Evolutionary conservation across 2,329 filamentous ascomycete genomes (phyloP).

Genomic region (Talaromyces atroroseus): DNA sequence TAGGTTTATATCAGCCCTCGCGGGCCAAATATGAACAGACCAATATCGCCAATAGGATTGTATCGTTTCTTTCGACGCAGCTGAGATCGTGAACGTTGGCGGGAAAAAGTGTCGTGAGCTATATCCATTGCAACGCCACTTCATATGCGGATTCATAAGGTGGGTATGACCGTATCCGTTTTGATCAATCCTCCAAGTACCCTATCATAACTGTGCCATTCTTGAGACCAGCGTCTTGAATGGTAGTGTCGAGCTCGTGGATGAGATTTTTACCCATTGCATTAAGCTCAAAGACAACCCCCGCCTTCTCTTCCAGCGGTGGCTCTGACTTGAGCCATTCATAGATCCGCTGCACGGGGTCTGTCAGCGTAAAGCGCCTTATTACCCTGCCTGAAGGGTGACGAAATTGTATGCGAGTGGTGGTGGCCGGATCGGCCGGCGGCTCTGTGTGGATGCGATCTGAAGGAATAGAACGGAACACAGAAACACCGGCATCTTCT

Average conservation of each 20-base stretch:
- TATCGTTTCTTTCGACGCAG: neutral
- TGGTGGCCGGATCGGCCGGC: slow-evolving; percentile 60
- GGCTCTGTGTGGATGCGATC: slow-evolving; percentile 74
- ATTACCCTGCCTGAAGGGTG: slow-evolving; percentile 81
- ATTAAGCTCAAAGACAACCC: slow-evolving; percentile 79
- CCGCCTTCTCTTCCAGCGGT: slow-evolving; percentile 73
- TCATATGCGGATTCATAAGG: slow-evolving; percentile 8
- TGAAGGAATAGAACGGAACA: slow-evolving; percentile 67
- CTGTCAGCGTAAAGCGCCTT: slow-evolving; percentile 71
- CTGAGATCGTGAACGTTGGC: neutral
- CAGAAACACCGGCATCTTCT: slow-evolving; percentile 30
- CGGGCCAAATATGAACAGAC: slow-evolving; percentile 2
- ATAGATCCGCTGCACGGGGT: slow-evolving; percentile 77
- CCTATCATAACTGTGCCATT: slow-evolving; percentile 96
- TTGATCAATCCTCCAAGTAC: slow-evolving; percentile 51
- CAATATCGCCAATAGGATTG: neutral
- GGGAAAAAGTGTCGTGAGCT: neutral
- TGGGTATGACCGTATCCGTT: neutral
- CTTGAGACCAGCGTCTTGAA: slow-evolving; percentile 78
- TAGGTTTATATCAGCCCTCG: neutral
- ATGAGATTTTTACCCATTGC: slow-evolving; percentile 83
- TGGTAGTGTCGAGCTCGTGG: slow-evolving; percentile 64
- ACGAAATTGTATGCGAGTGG: slow-evolving; percentile 88
- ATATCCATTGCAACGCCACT: slow-evolving; percentile 12
- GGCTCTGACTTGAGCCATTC: slow-evolving; percentile 88